phyloP scores from a whole-genome alignment of 495 filamentous ascomycete genomes.

The Aspergillus conjunctus region DNA sequence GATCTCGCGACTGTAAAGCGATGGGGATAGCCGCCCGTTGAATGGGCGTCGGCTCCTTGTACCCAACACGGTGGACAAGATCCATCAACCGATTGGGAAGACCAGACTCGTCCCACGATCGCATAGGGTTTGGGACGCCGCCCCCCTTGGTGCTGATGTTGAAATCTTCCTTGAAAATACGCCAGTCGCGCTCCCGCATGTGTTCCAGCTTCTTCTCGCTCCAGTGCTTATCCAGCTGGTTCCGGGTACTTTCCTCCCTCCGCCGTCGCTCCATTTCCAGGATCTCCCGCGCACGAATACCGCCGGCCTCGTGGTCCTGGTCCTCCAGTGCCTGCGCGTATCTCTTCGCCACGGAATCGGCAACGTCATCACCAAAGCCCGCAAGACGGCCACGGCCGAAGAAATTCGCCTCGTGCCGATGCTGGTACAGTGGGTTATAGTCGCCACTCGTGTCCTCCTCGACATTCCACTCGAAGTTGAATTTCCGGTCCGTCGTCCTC shows the following conservation, averaged over 20 bases:
- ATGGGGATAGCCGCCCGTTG: constrained; percentile 96
- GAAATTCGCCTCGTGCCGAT: constrained; percentile 72
- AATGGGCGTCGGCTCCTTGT: constrained; percentile 89
- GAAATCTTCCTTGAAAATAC: constrained; percentile 99
- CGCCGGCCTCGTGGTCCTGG: constrained; percentile 79
- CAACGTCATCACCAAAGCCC: constrained; percentile 78
- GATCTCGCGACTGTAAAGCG: constrained; percentile 86
- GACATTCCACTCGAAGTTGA: constrained; percentile 98
- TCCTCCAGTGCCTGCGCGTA: constrained; percentile 79
- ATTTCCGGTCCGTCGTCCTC: constrained; percentile 92
- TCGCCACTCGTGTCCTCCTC: constrained; percentile 94
- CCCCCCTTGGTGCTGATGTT: constrained; percentile 94
- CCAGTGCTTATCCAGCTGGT: constrained; percentile 87
- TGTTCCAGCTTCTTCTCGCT: constrained; percentile 92
- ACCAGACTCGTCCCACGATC: constrained; percentile 85
- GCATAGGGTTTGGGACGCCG: constrained; percentile 93
- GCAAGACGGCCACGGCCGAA: constrained; percentile 80
- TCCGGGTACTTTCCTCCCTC: constrained; percentile 73
- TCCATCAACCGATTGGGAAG: constrained; percentile 81
- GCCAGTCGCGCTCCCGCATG: constrained; percentile 98
- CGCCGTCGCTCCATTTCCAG: constrained; percentile 84
- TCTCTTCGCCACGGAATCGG: constrained; percentile 66
- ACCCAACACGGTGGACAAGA: constrained; percentile 82
- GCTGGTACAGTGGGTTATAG: constrained; percentile 85
- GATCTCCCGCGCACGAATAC: constrained; percentile 73